phyloP scores from a whole-genome alignment of 2,329 filamentous ascomycete genomes.

The Colletotrichum cordylinicola region DNA sequence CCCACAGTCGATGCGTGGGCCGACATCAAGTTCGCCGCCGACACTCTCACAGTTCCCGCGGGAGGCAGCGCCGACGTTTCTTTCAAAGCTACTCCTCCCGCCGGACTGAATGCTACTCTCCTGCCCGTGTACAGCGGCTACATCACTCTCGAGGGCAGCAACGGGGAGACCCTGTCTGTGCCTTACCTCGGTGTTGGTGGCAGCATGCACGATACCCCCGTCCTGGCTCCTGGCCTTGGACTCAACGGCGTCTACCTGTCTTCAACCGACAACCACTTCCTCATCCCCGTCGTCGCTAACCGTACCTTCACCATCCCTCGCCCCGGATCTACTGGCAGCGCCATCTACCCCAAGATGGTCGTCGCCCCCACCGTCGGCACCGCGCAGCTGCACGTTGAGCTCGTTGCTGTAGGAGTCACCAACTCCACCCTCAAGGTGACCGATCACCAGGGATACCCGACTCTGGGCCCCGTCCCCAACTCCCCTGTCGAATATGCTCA shows the following conservation, averaged over 20 bases:
- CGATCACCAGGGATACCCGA: slow-evolving; percentile 24
- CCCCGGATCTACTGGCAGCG: slow-evolving; percentile 5
- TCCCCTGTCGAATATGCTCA: slow-evolving; percentile 23
- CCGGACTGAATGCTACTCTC: slow-evolving; percentile 29
- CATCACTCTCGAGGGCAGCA: slow-evolving; percentile 43
- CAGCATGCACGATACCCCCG: slow-evolving; percentile 25
- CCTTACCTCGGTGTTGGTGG: slow-evolving; percentile 45
- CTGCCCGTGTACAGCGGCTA: slow-evolving; percentile 50
- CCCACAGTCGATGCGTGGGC: slow-evolving; percentile 21
- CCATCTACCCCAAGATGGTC: background rate
- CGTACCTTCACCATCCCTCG: slow-evolving; percentile 28
- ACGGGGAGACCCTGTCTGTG: slow-evolving; percentile 38
- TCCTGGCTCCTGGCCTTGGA: slow-evolving; percentile 9
- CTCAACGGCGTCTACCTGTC: slow-evolving; percentile 21
- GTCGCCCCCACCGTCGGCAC: slow-evolving; percentile 21
- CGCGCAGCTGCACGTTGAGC: slow-evolving; percentile 25
- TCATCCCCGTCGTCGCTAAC: slow-evolving; percentile 23
- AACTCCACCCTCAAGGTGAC: slow-evolving; percentile 17
- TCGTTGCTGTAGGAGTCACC: slow-evolving; percentile 21
- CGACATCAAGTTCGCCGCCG: slow-evolving; percentile 21
- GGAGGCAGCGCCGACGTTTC: slow-evolving; percentile 28
- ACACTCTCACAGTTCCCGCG: slow-evolving; percentile 32
- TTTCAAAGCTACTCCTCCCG: slow-evolving; percentile 32
- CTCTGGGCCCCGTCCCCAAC: slow-evolving; percentile 23
- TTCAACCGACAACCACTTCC: slow-evolving; percentile 13